phyloP scores from a whole-genome alignment of 441 rosid genomes.

The Aquilaria agallochum region DNA sequence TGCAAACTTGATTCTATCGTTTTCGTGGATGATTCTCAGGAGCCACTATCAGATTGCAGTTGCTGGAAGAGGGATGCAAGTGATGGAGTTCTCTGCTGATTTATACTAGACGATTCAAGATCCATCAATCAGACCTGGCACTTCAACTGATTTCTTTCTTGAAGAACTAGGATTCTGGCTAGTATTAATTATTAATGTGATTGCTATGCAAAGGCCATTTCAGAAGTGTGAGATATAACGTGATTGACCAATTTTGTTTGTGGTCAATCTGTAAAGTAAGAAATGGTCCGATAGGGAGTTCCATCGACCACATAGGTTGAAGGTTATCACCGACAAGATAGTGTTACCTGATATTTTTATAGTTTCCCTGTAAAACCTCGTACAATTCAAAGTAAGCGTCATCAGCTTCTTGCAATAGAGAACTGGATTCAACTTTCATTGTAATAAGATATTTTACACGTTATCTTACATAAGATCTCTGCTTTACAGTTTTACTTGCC shows the following conservation, averaged over 20 bases:
- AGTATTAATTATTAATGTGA: too few relatives aligned
- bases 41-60: constrained; percentile 71
- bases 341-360: background rate
- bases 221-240: too few relatives aligned
- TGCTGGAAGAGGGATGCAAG: constrained; percentile 95
- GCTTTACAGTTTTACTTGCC: constrained; percentile 31
- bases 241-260: too few relatives aligned
- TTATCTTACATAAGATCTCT: background rate
- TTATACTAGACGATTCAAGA: background rate
- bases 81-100: constrained; percentile 49
- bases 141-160: too few relatives aligned
- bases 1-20: background rate
- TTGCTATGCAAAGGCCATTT: too few relatives aligned
- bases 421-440: background rate
- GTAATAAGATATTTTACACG: background rate
- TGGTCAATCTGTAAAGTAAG: too few relatives aligned
- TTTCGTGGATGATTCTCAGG: constrained; percentile 31
- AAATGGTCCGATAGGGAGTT: too few relatives aligned
- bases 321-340: too few relatives aligned
- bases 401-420: background rate
- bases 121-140: too few relatives aligned
- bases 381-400: background rate
- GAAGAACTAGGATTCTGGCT: too few relatives aligned
- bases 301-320: too few relatives aligned
- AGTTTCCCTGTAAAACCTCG: background rate